phyloP scores from a whole-genome alignment of 2,329 filamentous ascomycete species.

The Penicillium thymicola region DNA sequence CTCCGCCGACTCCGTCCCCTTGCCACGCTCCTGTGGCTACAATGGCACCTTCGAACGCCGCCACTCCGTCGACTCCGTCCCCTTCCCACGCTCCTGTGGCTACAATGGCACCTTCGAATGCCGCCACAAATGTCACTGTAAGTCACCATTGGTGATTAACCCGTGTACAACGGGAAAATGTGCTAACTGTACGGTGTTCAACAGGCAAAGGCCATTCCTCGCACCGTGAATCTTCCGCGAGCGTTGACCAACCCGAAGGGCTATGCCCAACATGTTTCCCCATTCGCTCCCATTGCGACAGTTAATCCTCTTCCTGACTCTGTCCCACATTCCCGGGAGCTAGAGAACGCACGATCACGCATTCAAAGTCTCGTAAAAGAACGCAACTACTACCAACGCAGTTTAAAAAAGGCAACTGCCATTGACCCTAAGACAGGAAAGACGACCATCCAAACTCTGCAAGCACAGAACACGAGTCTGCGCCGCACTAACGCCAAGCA shows the following conservation, averaged over 20 bases:
- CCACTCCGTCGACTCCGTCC: neutral
- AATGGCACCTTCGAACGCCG: neutral
- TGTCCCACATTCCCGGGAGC: neutral
- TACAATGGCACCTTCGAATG: neutral
- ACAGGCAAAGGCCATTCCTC: neutral
- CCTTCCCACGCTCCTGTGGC: neutral
- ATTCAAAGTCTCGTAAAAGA: constrained; percentile 24
- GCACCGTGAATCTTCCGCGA: neutral
- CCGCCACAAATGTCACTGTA: neutral
- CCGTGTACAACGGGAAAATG: neutral
- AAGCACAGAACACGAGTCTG: constrained; percentile 8
- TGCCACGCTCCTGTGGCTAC: neutral
- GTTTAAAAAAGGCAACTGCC: constrained; percentile 20
- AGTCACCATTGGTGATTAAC: neutral
- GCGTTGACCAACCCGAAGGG: neutral
- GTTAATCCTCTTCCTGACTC: neutral
- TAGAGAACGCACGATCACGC: neutral
- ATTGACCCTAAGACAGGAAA: constrained; percentile 31
- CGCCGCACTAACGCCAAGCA: neutral
- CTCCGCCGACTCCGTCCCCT: neutral
- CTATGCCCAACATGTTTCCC: neutral
- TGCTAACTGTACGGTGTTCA: neutral
- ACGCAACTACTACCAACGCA: constrained; percentile 29
- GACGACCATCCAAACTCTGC: constrained; percentile 16
- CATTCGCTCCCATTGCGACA: neutral